These are phyloP conservation scores for Polytrichum formosum DNA, from an alignment of 225 moss, liverwort and hornwort species.

Conservation along the genomic window DNA sequence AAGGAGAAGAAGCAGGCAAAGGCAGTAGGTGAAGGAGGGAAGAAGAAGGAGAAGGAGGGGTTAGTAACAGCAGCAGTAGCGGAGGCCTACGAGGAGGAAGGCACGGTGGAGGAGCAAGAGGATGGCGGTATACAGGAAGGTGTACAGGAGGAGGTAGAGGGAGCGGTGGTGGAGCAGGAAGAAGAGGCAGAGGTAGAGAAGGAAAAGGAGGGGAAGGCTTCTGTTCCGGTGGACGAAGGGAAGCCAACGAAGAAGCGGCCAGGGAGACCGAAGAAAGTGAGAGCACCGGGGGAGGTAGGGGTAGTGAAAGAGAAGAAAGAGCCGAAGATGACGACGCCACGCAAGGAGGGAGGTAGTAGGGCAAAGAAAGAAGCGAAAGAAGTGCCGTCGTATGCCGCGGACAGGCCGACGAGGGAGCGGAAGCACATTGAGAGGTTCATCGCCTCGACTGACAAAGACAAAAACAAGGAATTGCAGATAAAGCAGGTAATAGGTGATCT, in stretches of 20 bases:
- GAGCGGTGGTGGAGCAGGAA: constrained; percentile 1
- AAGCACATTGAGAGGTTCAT: constrained; percentile 89
- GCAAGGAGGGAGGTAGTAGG: constrained; percentile 19
- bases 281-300: neutral
- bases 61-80: no score
- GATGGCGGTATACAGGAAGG: constrained; percentile 7
- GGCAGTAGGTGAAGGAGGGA: no score
- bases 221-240: constrained; percentile 2
- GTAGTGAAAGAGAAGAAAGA: constrained; percentile 18
- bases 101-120: constrained; percentile 5
- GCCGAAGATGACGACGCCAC: constrained; percentile 25
- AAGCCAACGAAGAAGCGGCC: constrained; percentile 11
- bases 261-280: constrained; percentile 8
- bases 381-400: constrained; percentile 44
- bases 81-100: neutral
- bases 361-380: constrained; percentile 38
- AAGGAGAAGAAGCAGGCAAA: no score
- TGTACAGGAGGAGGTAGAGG: constrained; percentile 10
- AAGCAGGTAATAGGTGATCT: constrained; percentile 49
- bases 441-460: constrained; percentile 64
- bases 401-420: constrained; percentile 74
- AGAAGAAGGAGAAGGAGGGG: no score
- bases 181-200: constrained; percentile 5
- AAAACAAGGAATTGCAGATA: constrained; percentile 65
- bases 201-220: constrained; percentile 6